These are phyloP conservation scores for Cyclotella atomus DNA, from an alignment of 108 stramenopile genomes.

Conservation along the genomic window DNA sequence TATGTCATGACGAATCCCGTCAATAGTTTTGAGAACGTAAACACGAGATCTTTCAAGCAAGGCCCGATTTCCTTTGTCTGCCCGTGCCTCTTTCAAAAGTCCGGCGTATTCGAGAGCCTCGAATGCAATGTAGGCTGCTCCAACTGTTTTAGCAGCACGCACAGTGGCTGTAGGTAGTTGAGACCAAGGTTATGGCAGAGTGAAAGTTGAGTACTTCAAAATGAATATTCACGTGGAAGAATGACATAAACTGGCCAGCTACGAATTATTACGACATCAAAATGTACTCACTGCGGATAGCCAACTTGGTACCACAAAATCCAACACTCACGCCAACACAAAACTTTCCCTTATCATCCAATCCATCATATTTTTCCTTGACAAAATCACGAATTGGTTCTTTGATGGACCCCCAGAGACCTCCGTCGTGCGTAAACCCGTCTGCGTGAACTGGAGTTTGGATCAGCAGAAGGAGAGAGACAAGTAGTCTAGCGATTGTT, in stretches of 20 bases:
- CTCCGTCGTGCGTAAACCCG: conserved; percentile 31
- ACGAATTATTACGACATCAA: not conserved
- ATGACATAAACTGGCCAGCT: not conserved
- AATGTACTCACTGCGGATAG: conserved; percentile 19
- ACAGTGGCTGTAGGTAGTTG: conserved; percentile 15
- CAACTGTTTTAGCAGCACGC: conserved; percentile 32
- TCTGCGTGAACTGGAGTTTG: not conserved
- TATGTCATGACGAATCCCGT: conserved; percentile 39
- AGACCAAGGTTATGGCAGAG: no score
- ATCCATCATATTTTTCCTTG: conserved; percentile 14
- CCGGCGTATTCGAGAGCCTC: conserved; percentile 52
- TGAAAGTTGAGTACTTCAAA: not conserved
- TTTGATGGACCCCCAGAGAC: conserved; percentile 28
- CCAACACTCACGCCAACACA: conserved; percentile 32
- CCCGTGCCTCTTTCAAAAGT: conserved; percentile 35
- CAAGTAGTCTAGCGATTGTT: no score
- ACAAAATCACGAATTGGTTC: conserved; percentile 15
- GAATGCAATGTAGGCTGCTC: conserved; percentile 44
- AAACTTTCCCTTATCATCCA: conserved; percentile 41
- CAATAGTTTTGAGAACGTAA: conserved; percentile 30
- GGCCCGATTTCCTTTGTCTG: conserved; percentile 13
- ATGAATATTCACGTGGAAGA: not conserved
- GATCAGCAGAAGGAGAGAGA: not conserved
- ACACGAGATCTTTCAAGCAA: conserved; percentile 27
- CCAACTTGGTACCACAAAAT: conserved; percentile 33